phyloP scores from a whole-genome alignment of 345 rosid genomes.

The Passiflora organensis region DNA sequence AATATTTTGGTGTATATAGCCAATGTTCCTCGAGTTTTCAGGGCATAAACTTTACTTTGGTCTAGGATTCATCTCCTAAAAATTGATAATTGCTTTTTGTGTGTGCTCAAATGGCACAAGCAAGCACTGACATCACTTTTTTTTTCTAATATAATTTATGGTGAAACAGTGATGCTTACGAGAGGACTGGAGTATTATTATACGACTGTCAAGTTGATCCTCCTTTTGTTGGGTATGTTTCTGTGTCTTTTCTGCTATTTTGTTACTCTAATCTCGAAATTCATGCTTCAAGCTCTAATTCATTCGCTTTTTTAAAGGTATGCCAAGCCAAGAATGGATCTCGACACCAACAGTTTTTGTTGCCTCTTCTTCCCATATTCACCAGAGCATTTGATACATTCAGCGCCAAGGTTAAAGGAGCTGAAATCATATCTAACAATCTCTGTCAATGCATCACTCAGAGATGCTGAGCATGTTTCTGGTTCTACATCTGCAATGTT shows the following conservation, averaged over 20 bases:
- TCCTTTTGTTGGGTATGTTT: constrained; percentile 66
- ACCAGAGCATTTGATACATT: constrained; percentile 75
- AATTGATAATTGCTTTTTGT: too few species aligned
- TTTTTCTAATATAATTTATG: not conserved
- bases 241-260: constrained; percentile 9
- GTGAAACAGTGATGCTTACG: constrained; percentile 36
- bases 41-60: too few species aligned
- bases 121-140: not conserved
- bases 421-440: constrained; percentile 52
- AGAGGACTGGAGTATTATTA: constrained; percentile 29
- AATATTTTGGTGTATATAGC: too few species aligned
- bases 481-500: constrained; percentile 85
- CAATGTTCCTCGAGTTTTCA: too few species aligned
- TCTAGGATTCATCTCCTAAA: too few species aligned
- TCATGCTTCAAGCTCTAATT: constrained; percentile 1
- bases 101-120: too few species aligned
- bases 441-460: constrained; percentile 51
- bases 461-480: constrained; percentile 48
- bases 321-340: constrained; percentile 71
- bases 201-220: constrained; percentile 76
- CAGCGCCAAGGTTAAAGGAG: constrained; percentile 46
- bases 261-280: constrained; percentile 1
- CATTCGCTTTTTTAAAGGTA: constrained; percentile 44
- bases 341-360: constrained; percentile 42
- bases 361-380: constrained; percentile 88